These are phyloP conservation scores for Westerdykella ornata DNA, from an alignment of 2,329 filamentous ascomycete species.

Conservation along the genomic window DNA sequence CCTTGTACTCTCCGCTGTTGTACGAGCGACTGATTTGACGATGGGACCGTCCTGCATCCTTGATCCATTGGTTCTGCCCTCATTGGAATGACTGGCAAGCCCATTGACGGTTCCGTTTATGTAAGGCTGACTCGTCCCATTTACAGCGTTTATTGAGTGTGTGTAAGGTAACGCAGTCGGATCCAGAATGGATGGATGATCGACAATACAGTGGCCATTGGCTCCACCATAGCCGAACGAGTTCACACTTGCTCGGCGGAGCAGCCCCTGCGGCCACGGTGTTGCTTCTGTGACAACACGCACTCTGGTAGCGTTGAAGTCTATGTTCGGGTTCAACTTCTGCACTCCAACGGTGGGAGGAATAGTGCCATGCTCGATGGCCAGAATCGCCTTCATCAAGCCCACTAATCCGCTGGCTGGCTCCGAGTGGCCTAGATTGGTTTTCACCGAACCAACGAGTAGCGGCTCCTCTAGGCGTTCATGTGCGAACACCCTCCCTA, in stretches of 20 bases:
- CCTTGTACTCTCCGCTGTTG: neutral
- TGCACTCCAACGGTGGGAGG: constrained; percentile 19
- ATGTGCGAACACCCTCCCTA: constrained; percentile 1
- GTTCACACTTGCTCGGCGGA: constrained; percentile 8
- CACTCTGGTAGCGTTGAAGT: constrained; percentile 3
- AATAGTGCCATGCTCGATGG: constrained; percentile 31
- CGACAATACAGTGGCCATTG: constrained; percentile 8
- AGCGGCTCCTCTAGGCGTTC: neutral
- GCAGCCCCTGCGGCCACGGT: constrained; percentile 5
- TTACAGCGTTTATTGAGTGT: too few species aligned
- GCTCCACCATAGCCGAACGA: constrained; percentile 11
- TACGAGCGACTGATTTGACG: neutral
- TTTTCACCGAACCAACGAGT: constrained; percentile 15
- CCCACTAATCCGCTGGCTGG: constrained; percentile 32
- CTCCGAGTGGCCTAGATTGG: constrained; percentile 38
- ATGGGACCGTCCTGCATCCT: neutral
- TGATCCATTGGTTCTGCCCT: too few species aligned
- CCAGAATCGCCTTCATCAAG: constrained; percentile 31
- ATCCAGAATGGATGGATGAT: neutral
- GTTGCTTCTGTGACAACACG: constrained; percentile 5
- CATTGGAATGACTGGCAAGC: too few species aligned
- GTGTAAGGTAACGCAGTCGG: too few species aligned
- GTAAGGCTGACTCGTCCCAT: too few species aligned
- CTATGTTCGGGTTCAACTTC: constrained; percentile 5
- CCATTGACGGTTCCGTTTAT: too few species aligned